Conservation (phyloP, 2,329 filamentous ascomycete species). For the Trichothecium roseum region DNA sequence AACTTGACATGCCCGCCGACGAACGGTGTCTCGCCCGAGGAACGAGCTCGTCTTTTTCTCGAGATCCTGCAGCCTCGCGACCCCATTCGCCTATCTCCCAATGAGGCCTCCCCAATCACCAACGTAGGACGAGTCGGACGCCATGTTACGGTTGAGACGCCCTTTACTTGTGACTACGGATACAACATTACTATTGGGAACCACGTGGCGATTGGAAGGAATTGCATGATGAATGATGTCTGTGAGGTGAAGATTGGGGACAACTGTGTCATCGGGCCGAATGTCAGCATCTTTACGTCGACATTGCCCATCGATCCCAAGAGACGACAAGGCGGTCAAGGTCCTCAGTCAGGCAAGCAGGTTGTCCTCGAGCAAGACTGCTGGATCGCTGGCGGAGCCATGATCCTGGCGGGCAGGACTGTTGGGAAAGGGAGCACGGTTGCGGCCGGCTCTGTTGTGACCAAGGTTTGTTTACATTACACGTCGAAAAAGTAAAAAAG, state of each 20-base stretch:
- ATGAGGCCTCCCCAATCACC: slow-evolving; percentile 38
- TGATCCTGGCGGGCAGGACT: slow-evolving; percentile 67
- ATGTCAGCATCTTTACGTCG: slow-evolving; percentile 76
- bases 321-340: slow-evolving; percentile 62
- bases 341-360: slow-evolving; percentile 56
- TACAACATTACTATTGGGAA: slow-evolving; percentile 88
- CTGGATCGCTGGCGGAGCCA: slow-evolving; percentile 69
- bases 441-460: slow-evolving; percentile 77
- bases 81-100: slow-evolving; percentile 43
- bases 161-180: slow-evolving; percentile 89
- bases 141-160: slow-evolving; percentile 70
- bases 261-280: slow-evolving; percentile 66
- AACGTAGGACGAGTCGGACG: slow-evolving; percentile 58
- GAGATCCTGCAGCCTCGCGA: slow-evolving; percentile 59
- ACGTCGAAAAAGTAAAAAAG: slow-evolving; percentile 1
- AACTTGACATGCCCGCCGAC: slow-evolving; percentile 63
- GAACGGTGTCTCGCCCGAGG: slow-evolving; percentile 56
- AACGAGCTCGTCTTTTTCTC: slow-evolving; percentile 59
- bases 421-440: slow-evolving; percentile 73
- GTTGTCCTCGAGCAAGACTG: slow-evolving; percentile 80
- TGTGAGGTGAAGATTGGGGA: slow-evolving; percentile 73
- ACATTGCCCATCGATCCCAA: slow-evolving; percentile 64
- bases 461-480: slow-evolving; percentile 43
- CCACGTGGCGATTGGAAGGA: slow-evolving; percentile 71
- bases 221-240: slow-evolving; percentile 82